A percentile compares a stretch with the other conserved stretches of the same genome.
phyloP scores from a whole-genome alignment of 225 moss, liverwort and hornwort genomes.

The Physcomitrellopsis africana region DNA sequence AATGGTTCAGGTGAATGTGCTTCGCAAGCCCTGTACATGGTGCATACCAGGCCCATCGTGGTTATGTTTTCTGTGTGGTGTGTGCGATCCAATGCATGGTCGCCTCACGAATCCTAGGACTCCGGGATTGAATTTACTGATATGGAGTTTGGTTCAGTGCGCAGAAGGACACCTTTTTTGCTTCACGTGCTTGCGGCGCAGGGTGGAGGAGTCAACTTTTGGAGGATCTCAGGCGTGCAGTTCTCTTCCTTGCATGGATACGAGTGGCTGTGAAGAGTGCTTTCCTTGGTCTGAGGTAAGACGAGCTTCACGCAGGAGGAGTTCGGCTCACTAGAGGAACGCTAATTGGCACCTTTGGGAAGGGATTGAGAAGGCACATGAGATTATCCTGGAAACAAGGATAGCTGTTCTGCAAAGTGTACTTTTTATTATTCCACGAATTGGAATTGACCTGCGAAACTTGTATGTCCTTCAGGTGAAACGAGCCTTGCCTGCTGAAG shows the following conservation, averaged over 20 bases:
- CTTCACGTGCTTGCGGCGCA: conserved; percentile 71
- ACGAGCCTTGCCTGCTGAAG: conserved; percentile 70
- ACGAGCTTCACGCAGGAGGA: conserved; percentile 2
- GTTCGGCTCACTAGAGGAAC: background rate
- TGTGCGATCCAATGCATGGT: background rate
- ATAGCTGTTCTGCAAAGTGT: too few species aligned
- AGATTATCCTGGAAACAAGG: too few species aligned
- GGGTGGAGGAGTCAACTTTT: conserved; percentile 80
- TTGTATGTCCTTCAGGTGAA: conserved; percentile 54
- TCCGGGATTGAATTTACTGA: conserved; percentile 8
- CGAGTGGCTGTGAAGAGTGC: conserved; percentile 68
- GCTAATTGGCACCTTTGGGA: conserved; percentile 10
- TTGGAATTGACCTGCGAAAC: conserved; percentile 5
- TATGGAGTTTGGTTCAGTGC: conserved; percentile 54
- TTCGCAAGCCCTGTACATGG: background rate
- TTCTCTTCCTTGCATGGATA: conserved; percentile 75
- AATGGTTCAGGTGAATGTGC: conserved; percentile 46
- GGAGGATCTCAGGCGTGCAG: conserved; percentile 64
- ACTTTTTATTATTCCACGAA: background rate
- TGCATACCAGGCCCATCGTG: conserved; percentile 5
- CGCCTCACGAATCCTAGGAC: background rate
- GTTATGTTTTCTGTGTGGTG: conserved; percentile 18
- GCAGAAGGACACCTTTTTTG: conserved; percentile 95
- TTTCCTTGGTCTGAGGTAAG: conserved; percentile 89
- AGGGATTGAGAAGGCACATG: too few species aligned